Conservation (phyloP, 2,329 filamentous ascomycete species). For the Ascochyta fabae region DNA sequence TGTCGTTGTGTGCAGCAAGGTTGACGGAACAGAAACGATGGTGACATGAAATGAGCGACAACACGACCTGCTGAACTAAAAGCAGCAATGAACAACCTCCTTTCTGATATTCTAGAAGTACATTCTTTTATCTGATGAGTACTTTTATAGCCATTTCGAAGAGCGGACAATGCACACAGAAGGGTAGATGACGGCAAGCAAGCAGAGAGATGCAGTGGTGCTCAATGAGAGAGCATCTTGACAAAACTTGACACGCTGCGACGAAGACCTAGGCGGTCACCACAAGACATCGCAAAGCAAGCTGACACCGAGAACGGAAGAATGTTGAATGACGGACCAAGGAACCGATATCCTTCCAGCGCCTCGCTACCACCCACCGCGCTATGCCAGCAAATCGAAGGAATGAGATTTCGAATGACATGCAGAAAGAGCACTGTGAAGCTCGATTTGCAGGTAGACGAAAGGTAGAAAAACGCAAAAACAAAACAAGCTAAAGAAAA, state of each 20-base stretch:
- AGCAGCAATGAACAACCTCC: neutral
- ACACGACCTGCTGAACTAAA: neutral
- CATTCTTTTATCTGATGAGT: slow-evolving; percentile 14
- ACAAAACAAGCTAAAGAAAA: slow-evolving; percentile 7
- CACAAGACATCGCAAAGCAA: slow-evolving; percentile 12
- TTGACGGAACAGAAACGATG: neutral
- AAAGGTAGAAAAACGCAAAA: slow-evolving; percentile 6
- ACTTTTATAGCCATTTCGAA: slow-evolving; percentile 13
- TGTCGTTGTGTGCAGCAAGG: neutral
- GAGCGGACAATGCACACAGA: slow-evolving; percentile 3
- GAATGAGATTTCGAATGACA: slow-evolving; percentile 11
- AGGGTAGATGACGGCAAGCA: slow-evolving; percentile 2
- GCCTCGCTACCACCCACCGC: slow-evolving; percentile 21
- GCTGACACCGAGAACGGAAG: slow-evolving; percentile 11
- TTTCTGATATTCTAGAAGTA: slow-evolving; percentile 3
- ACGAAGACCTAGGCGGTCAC: slow-evolving; percentile 7
- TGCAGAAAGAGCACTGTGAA: slow-evolving; percentile 10
- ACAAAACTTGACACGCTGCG: neutral
- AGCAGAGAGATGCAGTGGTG: slow-evolving; percentile 7
- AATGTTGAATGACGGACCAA: slow-evolving; percentile 19
- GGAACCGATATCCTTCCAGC: slow-evolving; percentile 19
- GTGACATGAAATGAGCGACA: neutral
- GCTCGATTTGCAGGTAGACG: slow-evolving; percentile 10
- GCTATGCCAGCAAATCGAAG: slow-evolving; percentile 20
- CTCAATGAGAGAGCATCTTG: neutral